Base-by-base conservation (phyloP, 2,329 filamentous ascomycete species). In the Aspergillus brunneoviolaceus region DNA sequence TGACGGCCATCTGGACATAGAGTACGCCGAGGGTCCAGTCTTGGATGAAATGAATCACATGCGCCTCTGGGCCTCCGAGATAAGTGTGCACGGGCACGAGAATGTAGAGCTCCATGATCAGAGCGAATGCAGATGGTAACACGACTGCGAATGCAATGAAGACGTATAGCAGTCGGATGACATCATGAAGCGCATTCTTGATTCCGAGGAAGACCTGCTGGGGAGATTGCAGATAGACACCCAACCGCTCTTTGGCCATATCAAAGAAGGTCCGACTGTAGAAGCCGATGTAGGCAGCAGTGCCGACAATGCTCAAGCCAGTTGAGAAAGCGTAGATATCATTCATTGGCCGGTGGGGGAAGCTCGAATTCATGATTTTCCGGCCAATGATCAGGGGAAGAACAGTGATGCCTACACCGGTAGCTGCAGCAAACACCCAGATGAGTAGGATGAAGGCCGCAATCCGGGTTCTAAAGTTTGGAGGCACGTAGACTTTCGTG, bases 301-400 rank as follows among this genome's bases (percentile, higher is more conserved):
- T 86, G 11, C 90, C 91, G 4, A 96, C 81, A 27, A 92, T 80
- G 72, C 96, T 96, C 47, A 96, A 84, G 14, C 95, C 95, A 31
- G 95, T 87, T 55, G 92, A 96, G 74, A 97, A 96, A 12, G 95
- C 94, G 70, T 99, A 98, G 27, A 99, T 90, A 74, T 99, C 95
- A 75, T 98, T 99, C 71, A 94, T 89, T 47, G 85, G 85, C 51
- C 90, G 84, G 0, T 82, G 77, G 4, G 92, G 91, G 48, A 96
- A 86, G 35, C 93, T 77, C 29, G 83, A 79, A 51, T 87, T 86
- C 72, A 97, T 90, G 62, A 98, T 82, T 59, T 82, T 83, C 29
- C 95, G 89, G 2, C 95, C 95, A 70, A 96, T 87, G 6, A 96
- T 82, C 4, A 99, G 84, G 0, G 95, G 96, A 0, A 96, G 79